Evolutionary conservation across 202 grass and related monocot species (phyloP), one percentile per base, ranked within the genome.

Genomic region (Carex arenaria): DNA sequence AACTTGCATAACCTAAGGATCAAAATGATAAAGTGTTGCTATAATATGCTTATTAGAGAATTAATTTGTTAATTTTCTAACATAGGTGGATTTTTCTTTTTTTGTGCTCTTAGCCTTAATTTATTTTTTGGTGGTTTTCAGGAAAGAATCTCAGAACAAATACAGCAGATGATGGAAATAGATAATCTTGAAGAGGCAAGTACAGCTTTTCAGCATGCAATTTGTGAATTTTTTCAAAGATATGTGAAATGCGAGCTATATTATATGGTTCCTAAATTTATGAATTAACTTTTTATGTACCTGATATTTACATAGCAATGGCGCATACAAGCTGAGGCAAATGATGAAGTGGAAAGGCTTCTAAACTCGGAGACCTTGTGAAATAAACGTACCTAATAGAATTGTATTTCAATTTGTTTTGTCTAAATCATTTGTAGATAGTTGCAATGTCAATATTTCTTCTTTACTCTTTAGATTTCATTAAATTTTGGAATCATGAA

Each of bases 121-220:
- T 28, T 53, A 47, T 61, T 57, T 28, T 8, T 52, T 88, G 6
- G 13, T 87, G 14, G 10, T 17, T 84, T 89, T 61, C 83, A 98
- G 95, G 93, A 98, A 84, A 92, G 86, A 82, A 95, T 98, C 67
- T 89, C 95, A 82, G 91, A 95, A 82, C 91, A 95, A 76, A 98
- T 98, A 88, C 85, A 95, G 54, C 95, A 98, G 79, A 66, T 95
- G 81, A 98, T 98, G 91, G 95, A 98, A 72, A 92, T 98, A 72
- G 93, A 98, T 70, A 92, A 92, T 88, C 95, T 98, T 89, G 95
- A 98, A 92, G 92, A 95, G 92, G 95, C 68, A 87, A 89, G 90
- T 85, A 65, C 74, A 86, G 49, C 32, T 81, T 87, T 19, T 62
- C 13, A 42, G 22, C 19, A 36, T 36, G 40, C 31, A 84, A 61